These are phyloP conservation scores for Saccharomycopsis malanga DNA, from an alignment of 805 yeast species.

Conservation along the genomic window DNA sequence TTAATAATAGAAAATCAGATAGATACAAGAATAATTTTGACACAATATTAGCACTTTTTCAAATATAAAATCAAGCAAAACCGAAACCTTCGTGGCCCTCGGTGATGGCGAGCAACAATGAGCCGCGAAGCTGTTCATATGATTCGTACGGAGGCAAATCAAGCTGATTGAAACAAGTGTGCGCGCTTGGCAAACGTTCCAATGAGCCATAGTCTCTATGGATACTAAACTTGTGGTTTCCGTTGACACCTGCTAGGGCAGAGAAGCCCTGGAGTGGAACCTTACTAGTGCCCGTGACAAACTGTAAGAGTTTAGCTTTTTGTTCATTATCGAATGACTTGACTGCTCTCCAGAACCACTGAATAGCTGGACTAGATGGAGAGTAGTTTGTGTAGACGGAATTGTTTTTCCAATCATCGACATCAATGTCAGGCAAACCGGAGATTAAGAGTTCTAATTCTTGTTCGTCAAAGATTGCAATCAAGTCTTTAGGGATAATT, in stretches of 20 bases:
- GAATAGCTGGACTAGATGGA: constrained; percentile 76
- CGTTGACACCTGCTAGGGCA: constrained; percentile 81
- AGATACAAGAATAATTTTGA: no score
- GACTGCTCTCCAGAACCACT: constrained; percentile 98
- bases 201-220: constrained; percentile 82
- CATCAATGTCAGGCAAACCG: constrained; percentile 94
- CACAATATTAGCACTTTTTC: no score
- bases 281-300: constrained; percentile 94
- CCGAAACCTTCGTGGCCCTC: constrained; percentile 98
- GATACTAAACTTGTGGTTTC: constrained; percentile 77
- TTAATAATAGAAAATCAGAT: no score
- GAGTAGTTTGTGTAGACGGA: constrained; percentile 77
- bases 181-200: constrained; percentile 89
- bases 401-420: constrained; percentile 91
- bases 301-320: constrained; percentile 86
- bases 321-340: constrained; percentile 91
- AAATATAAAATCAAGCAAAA: constrained; percentile 45
- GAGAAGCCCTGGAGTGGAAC: constrained; percentile 94
- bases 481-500: constrained; percentile 74
- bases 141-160: constrained; percentile 90
- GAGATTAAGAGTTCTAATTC: constrained; percentile 88
- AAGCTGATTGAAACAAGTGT: constrained; percentile 93
- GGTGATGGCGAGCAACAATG: constrained; percentile 74
- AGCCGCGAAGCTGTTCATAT: constrained; percentile 77
- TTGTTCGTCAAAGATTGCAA: constrained; percentile 88